Evolutionary conservation across 2,329 filamentous ascomycete genomes (phyloP).

Genomic region (Simplicillium aogashimaense): DNA sequence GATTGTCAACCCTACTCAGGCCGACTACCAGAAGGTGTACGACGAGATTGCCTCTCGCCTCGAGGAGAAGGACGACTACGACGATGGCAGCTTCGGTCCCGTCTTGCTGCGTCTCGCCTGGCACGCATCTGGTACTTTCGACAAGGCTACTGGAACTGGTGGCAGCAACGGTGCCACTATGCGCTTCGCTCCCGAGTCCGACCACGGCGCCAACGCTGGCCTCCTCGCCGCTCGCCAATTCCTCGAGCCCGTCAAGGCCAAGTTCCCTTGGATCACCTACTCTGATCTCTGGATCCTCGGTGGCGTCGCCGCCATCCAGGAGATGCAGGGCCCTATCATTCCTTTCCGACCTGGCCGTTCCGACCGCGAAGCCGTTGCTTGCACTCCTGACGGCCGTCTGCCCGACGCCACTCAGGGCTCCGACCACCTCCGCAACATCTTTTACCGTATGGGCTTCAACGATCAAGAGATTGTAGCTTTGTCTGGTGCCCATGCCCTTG

Average conservation of each 20-base stretch:
- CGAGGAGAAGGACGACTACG: constrained; percentile 88
- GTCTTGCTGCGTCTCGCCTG: constrained; percentile 85
- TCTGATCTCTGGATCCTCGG: constrained; percentile 94
- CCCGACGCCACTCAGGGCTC: constrained; percentile 70
- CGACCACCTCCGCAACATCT: constrained; percentile 82
- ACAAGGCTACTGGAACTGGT: constrained; percentile 78
- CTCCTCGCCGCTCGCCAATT: constrained; percentile 81
- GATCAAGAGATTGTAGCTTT: constrained; percentile 95
- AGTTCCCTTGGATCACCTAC: constrained; percentile 94
- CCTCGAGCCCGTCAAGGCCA: constrained; percentile 77
- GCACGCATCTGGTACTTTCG: constrained; percentile 90
- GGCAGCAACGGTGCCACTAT: constrained; percentile 96
- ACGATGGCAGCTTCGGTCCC: constrained; percentile 92
- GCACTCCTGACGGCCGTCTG: constrained; percentile 85
- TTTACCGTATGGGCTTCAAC: constrained; percentile 95
- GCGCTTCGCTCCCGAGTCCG: constrained; percentile 82
- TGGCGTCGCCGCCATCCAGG: constrained; percentile 80
- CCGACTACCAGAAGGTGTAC: constrained; percentile 95
- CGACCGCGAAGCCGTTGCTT: constrained; percentile 71
- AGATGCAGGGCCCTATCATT: constrained; percentile 83
- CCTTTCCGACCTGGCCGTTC: constrained; percentile 80
- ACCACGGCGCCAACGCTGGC: constrained; percentile 91
- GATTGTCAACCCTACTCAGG: constrained; percentile 63
- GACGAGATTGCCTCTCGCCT: constrained; percentile 70
- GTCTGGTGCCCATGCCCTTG: constrained; percentile 74